These are phyloP conservation scores for Solanum dulcamara DNA, from an alignment of 257 asterid genomes.

Conservation along the genomic window DNA sequence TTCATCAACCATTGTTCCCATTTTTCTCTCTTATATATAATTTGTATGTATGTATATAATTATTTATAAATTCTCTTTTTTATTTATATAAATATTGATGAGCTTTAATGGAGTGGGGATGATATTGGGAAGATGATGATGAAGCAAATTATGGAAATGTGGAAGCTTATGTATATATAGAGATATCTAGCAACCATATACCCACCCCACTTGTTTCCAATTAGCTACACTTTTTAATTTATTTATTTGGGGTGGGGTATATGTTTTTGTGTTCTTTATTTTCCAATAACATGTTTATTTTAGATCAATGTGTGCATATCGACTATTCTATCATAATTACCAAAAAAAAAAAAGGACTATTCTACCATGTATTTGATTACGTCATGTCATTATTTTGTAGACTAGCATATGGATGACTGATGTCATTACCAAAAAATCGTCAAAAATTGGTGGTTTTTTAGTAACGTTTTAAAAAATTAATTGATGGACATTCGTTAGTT, in stretches of 20 bases:
- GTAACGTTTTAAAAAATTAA: too few species aligned
- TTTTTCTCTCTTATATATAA: neutral
- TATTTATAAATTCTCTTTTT: neutral
- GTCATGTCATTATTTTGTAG: too few species aligned
- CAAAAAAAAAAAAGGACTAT: too few species aligned
- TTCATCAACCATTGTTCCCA: neutral
- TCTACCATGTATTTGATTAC: too few species aligned
- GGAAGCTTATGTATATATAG: neutral
- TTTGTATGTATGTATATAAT: neutral
- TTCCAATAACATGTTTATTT: neutral
- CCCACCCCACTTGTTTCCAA: neutral
- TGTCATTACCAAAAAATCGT: too few species aligned
- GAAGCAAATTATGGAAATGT: neutral
- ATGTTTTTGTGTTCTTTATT: neutral
- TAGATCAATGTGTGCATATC: neutral
- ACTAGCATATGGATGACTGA: too few species aligned
- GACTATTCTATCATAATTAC: too few species aligned
- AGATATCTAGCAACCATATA: neutral
- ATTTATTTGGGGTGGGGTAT: neutral
- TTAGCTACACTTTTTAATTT: neutral
- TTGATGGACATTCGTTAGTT: too few species aligned
- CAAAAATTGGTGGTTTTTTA: too few species aligned
- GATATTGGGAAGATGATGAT: neutral
- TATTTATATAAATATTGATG: neutral
- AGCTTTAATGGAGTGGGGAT: neutral